Percentiles rank a stretch among this genome's conserved stretches.
These are phyloP conservation scores for Trichosporon asahii DNA, from an alignment of 1,284 basidiomycete genomes.

Conservation along the genomic window DNA sequence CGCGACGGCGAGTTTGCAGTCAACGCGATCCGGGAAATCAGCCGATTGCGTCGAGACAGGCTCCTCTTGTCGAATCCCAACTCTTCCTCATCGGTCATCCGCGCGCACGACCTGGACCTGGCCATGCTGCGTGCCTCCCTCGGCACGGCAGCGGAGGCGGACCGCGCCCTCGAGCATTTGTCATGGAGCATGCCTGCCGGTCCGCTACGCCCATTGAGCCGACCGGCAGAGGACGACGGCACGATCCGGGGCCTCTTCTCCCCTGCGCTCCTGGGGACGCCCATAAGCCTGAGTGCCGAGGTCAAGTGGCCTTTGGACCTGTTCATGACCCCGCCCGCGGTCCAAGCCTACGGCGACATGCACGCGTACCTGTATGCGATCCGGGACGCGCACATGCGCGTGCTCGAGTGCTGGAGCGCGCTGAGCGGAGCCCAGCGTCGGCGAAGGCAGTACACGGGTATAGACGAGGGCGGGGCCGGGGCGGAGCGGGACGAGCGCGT, in stretches of 20 bases:
- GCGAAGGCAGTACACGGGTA: conserved; percentile 75
- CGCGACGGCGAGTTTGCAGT: conserved; percentile 81
- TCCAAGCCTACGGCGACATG: conserved; percentile 68
- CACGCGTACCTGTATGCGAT: conserved; percentile 80
- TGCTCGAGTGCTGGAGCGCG: conserved; percentile 76
- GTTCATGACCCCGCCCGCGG: conserved; percentile 72
- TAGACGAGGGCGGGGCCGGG: conserved; percentile 77
- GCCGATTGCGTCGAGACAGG: conserved; percentile 59
- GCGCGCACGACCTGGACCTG: conserved; percentile 54
- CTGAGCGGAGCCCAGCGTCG: conserved; percentile 77
- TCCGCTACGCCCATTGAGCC: conserved; percentile 60
- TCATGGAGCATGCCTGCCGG: conserved; percentile 72
- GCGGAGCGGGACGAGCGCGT: conserved; percentile 60
- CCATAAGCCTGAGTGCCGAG: conserved; percentile 64
- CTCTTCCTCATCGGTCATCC: conserved; percentile 65
- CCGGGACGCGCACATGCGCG: conserved; percentile 72
- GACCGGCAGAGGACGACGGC: conserved; percentile 32
- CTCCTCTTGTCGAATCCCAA: conserved; percentile 60
- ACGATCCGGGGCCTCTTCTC: conserved; percentile 57
- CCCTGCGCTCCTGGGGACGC: conserved; percentile 72
- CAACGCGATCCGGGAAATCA: conserved; percentile 57
- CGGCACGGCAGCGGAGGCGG: conserved; percentile 77
- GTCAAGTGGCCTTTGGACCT: conserved; percentile 84
- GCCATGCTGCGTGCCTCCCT: conserved; percentile 75
- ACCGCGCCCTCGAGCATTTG: conserved; percentile 65